Conservation (phyloP, 768 basidiomycete genomes). For the Russula ochroleuca region DNA sequence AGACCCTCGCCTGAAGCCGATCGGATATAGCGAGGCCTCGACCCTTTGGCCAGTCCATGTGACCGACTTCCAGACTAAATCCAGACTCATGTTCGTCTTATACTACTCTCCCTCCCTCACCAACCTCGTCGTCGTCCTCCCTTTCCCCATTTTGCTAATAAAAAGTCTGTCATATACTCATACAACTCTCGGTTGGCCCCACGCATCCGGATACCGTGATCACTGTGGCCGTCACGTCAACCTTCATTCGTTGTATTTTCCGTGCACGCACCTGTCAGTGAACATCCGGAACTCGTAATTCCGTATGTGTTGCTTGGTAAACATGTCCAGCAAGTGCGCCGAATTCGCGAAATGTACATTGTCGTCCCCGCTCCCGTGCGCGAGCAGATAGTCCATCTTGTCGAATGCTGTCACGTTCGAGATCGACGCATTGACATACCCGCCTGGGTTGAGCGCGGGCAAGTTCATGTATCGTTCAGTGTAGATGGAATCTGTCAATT, state of each 20-base stretch:
- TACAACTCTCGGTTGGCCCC: slow-evolving; percentile 83
- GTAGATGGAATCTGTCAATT: slow-evolving; percentile 78
- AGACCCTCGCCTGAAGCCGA: slow-evolving; percentile 19
- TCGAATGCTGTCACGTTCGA: slow-evolving; percentile 85
- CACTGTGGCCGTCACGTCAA: slow-evolving; percentile 42
- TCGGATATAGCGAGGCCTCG: slow-evolving; percentile 21
- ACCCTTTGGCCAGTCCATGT: background rate
- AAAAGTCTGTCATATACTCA: slow-evolving; percentile 78
- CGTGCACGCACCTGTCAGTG: slow-evolving; percentile 71
- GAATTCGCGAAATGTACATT: slow-evolving; percentile 95
- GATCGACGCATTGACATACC: slow-evolving; percentile 89
- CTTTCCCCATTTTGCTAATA: slow-evolving; percentile 92
- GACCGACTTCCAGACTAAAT: slow-evolving; percentile 9
- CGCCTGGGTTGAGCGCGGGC: slow-evolving; percentile 69
- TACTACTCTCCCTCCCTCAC: slow-evolving; percentile 36
- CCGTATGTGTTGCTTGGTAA: slow-evolving; percentile 70
- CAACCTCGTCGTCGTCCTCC: slow-evolving; percentile 63
- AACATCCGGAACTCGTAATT: slow-evolving; percentile 91
- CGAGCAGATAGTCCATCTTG: slow-evolving; percentile 74
- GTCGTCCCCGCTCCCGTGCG: slow-evolving; percentile 93
- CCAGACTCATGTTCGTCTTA: too few species aligned
- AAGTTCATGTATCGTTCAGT: slow-evolving; percentile 97
- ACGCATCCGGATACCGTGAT: slow-evolving; percentile 69
- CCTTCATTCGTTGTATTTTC: background rate
- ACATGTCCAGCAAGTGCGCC: slow-evolving; percentile 88